Evolutionary conservation across 345 rosid genomes (phyloP), one percentile per base, ranked within the genome.

Genomic region (Passiflora organensis): DNA sequence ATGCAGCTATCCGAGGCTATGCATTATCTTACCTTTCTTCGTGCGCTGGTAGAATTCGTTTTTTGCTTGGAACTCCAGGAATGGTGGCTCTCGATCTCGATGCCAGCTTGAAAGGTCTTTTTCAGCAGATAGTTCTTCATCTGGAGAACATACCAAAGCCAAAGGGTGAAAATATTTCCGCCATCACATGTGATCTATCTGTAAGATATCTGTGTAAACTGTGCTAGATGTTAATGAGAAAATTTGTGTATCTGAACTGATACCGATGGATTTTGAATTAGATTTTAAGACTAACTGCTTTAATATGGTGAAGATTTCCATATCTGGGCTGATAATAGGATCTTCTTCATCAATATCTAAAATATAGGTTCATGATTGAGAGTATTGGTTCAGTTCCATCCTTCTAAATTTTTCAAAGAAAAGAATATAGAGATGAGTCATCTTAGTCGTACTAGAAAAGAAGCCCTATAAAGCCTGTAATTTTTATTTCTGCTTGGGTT

Each of bases 1-100:
- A 65, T 89, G 91, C 91, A 93, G 99, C 99, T 56, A 82, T 86
- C 68, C 83, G 97, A 65, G 99, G 96, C 51, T 93, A 89, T 79
- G 99, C 96, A 51, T 77, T 89, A 67, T 93, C 99, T 53, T 93
- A 82, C 83, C 97, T 93, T 67, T 93, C 99, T 71, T 89, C 97
- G 39, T 83, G 96, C 70, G 97, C 97, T 72, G 95, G 94, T 70
- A 79, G 97, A 80, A 82, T 93, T 62, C 89, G 89, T 32, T 89
- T 86, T 76, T 72, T 93, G 76, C 78, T 93, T 70, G 86, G 88
- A 51, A 78, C 96, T 78, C 96, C 99, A 20, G 97, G 97, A 73
- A 89, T 93, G 76, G 95, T 89, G 79, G 99, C 99, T 64, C 96
- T 93, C 74, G 99, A 89, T 66, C 80, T 86, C 64, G 95, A 91